Evolutionary conservation across 768 basidiomycete species (phyloP).

Genomic region (Mycena epipterygia): DNA sequence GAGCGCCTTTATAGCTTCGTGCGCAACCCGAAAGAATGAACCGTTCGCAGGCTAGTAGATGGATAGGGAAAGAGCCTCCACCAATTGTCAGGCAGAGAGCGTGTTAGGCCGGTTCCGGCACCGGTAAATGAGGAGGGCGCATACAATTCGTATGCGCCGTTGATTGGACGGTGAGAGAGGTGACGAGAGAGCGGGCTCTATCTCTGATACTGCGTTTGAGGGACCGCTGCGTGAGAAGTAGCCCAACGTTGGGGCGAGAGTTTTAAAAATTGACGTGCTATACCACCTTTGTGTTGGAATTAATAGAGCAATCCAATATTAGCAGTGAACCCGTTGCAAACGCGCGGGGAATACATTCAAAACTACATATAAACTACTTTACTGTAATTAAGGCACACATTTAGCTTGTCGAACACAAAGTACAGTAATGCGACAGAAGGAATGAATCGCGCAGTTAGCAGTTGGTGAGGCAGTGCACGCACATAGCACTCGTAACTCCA

Average conservation of each 20-base stretch:
- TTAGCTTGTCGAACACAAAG: too few relatives aligned
- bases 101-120: not conserved
- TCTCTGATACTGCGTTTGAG: not conserved
- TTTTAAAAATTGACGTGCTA: too few relatives aligned
- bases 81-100: not conserved
- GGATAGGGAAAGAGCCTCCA: not conserved
- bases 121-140: constrained; percentile 3
- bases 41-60: not conserved
- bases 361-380: too few relatives aligned
- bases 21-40: not conserved
- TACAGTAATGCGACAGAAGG: too few relatives aligned
- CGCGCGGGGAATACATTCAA: too few relatives aligned
- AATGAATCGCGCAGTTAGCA: too few relatives aligned
- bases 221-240: not conserved
- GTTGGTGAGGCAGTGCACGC: too few relatives aligned
- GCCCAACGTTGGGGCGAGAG: not conserved
- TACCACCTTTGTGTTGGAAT: too few relatives aligned
- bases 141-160: not conserved
- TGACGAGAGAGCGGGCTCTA: constrained; percentile 6
- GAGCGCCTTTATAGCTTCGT: constrained; percentile 7
- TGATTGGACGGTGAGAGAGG: not conserved
- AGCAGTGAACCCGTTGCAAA: too few relatives aligned
- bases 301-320: too few relatives aligned
- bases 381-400: too few relatives aligned
- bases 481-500: not conserved